Conservation (phyloP, 495 filamentous ascomycete species). For the Pyronema omphalodes region DNA sequence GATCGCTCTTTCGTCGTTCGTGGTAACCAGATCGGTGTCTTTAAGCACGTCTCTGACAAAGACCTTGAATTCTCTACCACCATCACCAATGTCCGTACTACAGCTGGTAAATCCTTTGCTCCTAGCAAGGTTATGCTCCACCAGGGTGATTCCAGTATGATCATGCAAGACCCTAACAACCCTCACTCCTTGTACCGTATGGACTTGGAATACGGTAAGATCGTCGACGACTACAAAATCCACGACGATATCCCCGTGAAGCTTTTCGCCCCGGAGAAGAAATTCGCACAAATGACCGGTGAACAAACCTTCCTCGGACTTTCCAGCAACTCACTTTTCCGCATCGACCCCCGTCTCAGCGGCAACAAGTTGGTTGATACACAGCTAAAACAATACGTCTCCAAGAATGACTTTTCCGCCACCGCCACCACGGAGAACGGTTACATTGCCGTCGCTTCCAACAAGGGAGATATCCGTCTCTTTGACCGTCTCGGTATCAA, state of each 20-base stretch:
- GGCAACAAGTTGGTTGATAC: conserved; percentile 87
- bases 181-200: conserved; percentile 91
- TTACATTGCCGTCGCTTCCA: conserved; percentile 87
- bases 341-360: conserved; percentile 76
- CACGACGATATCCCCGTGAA: conserved; percentile 89
- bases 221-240: conserved; percentile 99
- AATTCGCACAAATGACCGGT: conserved; percentile 93
- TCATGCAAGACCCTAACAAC: conserved; percentile 67
- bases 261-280: conserved; percentile 84
- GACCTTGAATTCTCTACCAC: conserved; percentile 92
- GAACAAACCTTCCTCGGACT: conserved; percentile 90
- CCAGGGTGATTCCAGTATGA: conserved; percentile 78
- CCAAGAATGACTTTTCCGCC: conserved; percentile 92
- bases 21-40: conserved; percentile 93
- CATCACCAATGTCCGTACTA: conserved; percentile 87
- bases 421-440: conserved; percentile 88
- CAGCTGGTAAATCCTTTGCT: conserved; percentile 70
- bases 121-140: conserved; percentile 98
- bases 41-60: conserved; percentile 89
- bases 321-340: conserved; percentile 78
- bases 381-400: conserved; percentile 82
- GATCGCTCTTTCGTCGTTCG: conserved; percentile 93
- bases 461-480: conserved; percentile 92
- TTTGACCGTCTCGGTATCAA: conserved; percentile 94
- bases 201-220: conserved; percentile 95